Base-by-base conservation (phyloP, 768 basidiomycete species). In the Kondoa malvinella region DNA sequence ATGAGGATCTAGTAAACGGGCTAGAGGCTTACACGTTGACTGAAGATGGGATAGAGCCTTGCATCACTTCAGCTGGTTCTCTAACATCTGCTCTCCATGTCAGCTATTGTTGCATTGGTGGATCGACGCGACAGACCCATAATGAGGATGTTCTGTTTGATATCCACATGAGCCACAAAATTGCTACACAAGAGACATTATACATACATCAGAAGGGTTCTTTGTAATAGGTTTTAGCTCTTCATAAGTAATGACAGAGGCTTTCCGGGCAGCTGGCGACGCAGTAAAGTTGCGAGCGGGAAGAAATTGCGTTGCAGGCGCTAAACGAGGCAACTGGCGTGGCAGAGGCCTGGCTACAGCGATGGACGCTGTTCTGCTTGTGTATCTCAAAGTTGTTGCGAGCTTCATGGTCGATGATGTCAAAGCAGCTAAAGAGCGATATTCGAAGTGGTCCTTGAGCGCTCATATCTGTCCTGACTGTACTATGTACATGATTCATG, bases 31-130 rank as follows among this genome's bases (percentile, higher is more conserved):
- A 50, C 25, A 96, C 77, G 77, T 91, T 89, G 74, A 95, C 89
- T 21, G 90, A 83, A 27, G 89, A 90, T 3, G 92, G 92, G 70
- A 96, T 94, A 76, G 87, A 86, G 15, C 92, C 92, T 75, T 90
- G 88, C 16, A 87, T 82, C 57, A 91, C 88, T 76, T 95, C 92
- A 71, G 89, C 84, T 0, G 86, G 88, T 76, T 95, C 92, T 26
- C 94, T 85, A n/a, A 96, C 92, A 73, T 94, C 91, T 72, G 89
- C 2, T 30, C 50, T 12, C 21, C 15, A 71, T 16, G 33, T 27
- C 31, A 33, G 33, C 40, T 27, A 50, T 68, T 29, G 4, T 1
- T 40, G 14, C 4, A 69, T 27, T 15, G 21, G n/a, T 17, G 25
- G 32, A 31, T 56, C 50, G 31, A 56, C 31, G 31, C 32, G 56